A percentile compares a stretch with the other conserved stretches of the same genome.
phyloP scores from a whole-genome alignment of 345 rosid genomes.

The Acer negundo region DNA sequence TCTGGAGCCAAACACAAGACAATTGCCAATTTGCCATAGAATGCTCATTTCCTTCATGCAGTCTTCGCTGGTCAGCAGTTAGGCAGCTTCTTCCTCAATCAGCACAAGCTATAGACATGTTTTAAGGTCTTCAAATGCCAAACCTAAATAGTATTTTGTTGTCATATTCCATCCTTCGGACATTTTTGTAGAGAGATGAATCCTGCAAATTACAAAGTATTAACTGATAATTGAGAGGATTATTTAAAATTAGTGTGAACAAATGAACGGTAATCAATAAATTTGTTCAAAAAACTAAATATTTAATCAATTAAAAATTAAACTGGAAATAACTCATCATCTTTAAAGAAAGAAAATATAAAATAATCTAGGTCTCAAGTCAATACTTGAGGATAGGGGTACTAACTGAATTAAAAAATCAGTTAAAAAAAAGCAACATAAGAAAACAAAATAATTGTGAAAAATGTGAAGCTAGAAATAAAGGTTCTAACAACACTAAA shows the following conservation, averaged over 20 bases:
- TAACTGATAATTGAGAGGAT: conserved; percentile 24
- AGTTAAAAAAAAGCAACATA: neutral
- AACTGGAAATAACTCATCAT: conserved; percentile 8
- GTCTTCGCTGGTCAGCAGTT: conserved; percentile 16
- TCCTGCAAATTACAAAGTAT: conserved; percentile 40
- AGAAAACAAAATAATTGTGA: neutral
- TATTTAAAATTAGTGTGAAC: conserved; percentile 10
- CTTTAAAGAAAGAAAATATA: conserved; percentile 7
- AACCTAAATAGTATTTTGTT: conserved; percentile 8
- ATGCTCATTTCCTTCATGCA: neutral
- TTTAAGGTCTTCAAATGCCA: conserved; percentile 22
- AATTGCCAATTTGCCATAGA: conserved; percentile 5
- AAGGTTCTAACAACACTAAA: neutral
- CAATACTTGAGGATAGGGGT: neutral
- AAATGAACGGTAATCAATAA: neutral
- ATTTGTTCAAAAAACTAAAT: neutral
- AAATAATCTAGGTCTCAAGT: neutral
- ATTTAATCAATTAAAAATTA: neutral
- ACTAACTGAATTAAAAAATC: neutral
- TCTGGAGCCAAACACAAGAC: neutral
- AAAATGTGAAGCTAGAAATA: neutral
- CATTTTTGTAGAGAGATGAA: conserved; percentile 19
- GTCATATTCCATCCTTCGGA: conserved; percentile 16
- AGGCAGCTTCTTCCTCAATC: conserved; percentile 23
- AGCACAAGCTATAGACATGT: neutral